Evolutionary conservation across 208 protist genomes (phyloP), one percentile per base, ranked within the genome.

Genomic region (Naegleria fowleri): DNA sequence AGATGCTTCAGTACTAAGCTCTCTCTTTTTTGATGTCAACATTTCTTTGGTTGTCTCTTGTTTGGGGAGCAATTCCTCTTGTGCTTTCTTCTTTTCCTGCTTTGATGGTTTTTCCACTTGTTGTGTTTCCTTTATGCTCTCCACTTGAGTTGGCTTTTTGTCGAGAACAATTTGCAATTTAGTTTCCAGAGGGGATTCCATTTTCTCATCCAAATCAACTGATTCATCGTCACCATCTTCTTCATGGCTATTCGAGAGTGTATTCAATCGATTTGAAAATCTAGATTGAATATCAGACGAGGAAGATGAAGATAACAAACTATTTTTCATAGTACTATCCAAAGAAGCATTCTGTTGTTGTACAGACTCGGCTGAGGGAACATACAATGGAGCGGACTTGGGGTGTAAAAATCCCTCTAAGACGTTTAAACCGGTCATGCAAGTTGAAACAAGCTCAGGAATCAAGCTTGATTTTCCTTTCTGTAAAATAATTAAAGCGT

Each of bases 371-470:
- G 83, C 83, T 25, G 83, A 48, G 16, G 83, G 83, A 86, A 43
- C n/a, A 48, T 86, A 86, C 11, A 86, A 33, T 48, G 83, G 83
- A 48, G 83, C 83, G 29, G 39, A 51, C n/a, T 43, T 40, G 11
- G 83, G 83, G 41, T 86, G 83, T 43, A 86, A 86, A 86, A 38
- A 86, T 22, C 83, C 29, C 13, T 86, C 40, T 9, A 86, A 16
- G 19, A 86, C 41, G 25, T 86, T 86, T 16, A 86, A 43, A n/a
- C 39, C 83, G 3, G 0, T 86, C n/a, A 25, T 40, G 16, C 36
- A 86, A 51, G 15, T 13, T 2, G 83, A 39, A 13, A 48, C 15
- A n/a, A 86, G 7, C 25, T 40, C 33, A 7, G 83, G 15, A 39
- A 86, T 29, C 9, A 16, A 22, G 15, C 22, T 48, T 48, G 83